A percentile compares a stretch with the other conserved stretches of the same genome.
These are phyloP conservation scores for Uronychia binucleata DNA, from an alignment of 73 alveolate species.

Conservation along the genomic window DNA sequence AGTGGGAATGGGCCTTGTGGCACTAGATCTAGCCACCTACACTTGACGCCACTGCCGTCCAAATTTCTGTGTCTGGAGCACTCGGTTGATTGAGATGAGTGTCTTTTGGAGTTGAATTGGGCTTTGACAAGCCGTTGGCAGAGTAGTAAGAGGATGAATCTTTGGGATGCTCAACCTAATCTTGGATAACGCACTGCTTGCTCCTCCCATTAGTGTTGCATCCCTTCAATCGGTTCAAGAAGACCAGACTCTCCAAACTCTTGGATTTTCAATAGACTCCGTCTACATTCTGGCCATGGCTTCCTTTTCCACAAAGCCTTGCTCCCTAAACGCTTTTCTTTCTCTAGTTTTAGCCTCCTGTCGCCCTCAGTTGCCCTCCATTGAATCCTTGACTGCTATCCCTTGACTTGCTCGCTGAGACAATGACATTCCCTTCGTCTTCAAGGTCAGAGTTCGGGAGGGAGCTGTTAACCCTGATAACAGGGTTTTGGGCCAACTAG, in stretches of 20 bases:
- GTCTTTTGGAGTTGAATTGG: background rate
- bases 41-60: background rate
- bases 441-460: background rate
- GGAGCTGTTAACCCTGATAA: background rate
- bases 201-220: background rate
- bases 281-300: background rate
- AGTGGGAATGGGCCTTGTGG: no score
- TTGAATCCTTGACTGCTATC: background rate
- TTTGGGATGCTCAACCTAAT: background rate
- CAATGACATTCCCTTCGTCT: background rate
- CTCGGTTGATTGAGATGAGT: background rate
- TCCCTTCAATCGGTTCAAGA: background rate
- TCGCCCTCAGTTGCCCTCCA: background rate
- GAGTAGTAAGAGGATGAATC: background rate
- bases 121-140: no score
- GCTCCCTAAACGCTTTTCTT: background rate
- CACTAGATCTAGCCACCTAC: background rate
- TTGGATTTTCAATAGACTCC: background rate
- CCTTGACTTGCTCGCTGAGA: background rate
- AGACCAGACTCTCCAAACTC: background rate
- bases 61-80: no score
- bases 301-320: background rate
- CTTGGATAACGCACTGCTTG: background rate
- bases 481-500: background rate
- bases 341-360: background rate